Conservation (phyloP, 73 alveolate species). For the Stentor roeselii region DNA sequence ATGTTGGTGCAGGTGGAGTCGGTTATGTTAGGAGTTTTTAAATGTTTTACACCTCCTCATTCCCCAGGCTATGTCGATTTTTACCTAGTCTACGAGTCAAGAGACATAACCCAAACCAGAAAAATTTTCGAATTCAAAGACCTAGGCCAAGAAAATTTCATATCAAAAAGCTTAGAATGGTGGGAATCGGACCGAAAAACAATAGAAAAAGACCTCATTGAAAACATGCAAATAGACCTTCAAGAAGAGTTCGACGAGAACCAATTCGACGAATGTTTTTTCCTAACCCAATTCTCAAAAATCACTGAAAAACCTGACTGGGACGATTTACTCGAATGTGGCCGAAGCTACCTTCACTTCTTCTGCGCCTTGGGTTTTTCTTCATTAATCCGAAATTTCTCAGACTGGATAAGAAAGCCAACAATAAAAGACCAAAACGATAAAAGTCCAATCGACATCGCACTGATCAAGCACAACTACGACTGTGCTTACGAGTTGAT, state of each 20-base stretch:
- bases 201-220: neutral
- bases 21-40: constrained; percentile 53
- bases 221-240: neutral
- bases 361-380: neutral
- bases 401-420: neutral
- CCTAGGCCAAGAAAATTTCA: neutral
- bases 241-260: neutral
- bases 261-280: constrained; percentile 5
- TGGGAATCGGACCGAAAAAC: neutral
- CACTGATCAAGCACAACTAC: neutral
- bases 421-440: neutral
- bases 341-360: neutral
- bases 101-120: constrained; percentile 26
- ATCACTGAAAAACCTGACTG: neutral
- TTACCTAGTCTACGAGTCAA: constrained; percentile 39
- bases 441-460: constrained; percentile 3
- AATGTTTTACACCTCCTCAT: constrained; percentile 63
- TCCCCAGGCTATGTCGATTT: constrained; percentile 50
- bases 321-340: neutral
- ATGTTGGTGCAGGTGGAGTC: constrained; percentile 45
- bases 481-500: neutral
- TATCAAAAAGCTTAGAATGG: neutral
- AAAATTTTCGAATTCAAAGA: constrained; percentile 16
- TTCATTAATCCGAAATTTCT: neutral
- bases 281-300: neutral